A percentile compares a stretch with the other conserved stretches of the same genome.
These are phyloP conservation scores for Termitomyces sp. DNA, from an alignment of 768 basidiomycete genomes.

Conservation along the genomic window DNA sequence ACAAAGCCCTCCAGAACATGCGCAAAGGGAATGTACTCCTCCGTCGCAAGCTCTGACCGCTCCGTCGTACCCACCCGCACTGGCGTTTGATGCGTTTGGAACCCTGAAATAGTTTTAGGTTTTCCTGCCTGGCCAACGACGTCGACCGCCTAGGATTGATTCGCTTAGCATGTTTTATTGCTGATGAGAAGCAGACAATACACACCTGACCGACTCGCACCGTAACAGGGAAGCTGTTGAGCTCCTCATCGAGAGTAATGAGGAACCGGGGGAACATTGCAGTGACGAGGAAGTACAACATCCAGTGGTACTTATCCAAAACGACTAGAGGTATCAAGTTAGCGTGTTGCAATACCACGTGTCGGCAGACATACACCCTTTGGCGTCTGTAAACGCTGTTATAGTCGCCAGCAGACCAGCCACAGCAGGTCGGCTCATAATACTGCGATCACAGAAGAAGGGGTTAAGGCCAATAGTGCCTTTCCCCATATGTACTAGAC, in stretches of 20 bases:
- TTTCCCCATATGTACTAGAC: constrained; percentile 99
- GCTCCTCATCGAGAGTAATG: constrained; percentile 92
- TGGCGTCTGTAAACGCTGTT: constrained; percentile 90
- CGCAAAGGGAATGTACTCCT: constrained; percentile 90
- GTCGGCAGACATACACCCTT: constrained; percentile 65
- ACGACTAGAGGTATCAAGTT: constrained; percentile 51
- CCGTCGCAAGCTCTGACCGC: constrained; percentile 92
- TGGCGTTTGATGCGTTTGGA: constrained; percentile 97
- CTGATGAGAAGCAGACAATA: neutral
- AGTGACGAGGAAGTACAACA: constrained; percentile 92
- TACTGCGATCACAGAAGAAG: constrained; percentile 88
- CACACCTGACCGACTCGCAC: constrained; percentile 90
- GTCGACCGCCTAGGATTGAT: constrained; percentile 71
- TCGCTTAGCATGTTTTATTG: neutral
- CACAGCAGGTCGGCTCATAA: constrained; percentile 85
- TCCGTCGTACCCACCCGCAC: constrained; percentile 94
- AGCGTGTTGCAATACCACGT: neutral
- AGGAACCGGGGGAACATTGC: constrained; percentile 99
- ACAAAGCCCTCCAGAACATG: constrained; percentile 92
- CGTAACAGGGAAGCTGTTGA: constrained; percentile 80
- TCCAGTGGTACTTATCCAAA: constrained; percentile 96
- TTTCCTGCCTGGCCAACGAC: constrained; percentile 98
- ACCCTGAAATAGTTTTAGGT: constrained; percentile 91
- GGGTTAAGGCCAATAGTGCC: constrained; percentile 96
- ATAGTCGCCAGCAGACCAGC: constrained; percentile 86